A percentile compares a stretch with the other conserved stretches of the same genome.
Evolutionary conservation across 441 rosid species (phyloP).

Genomic region (Erodium chrysanthum): DNA sequence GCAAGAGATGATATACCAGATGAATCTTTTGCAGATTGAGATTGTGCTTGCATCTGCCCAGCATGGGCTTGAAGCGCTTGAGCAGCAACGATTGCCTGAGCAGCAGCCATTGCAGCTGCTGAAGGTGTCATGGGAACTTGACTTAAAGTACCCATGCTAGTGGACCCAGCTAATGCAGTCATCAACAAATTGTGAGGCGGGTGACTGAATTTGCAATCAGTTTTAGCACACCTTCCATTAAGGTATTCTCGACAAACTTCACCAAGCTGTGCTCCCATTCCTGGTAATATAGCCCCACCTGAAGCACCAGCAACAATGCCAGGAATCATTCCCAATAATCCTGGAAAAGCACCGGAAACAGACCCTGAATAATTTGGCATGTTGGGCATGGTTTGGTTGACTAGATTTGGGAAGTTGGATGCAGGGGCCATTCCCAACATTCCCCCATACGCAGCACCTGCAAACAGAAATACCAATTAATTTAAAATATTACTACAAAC

Average conservation of each 20-base stretch:
- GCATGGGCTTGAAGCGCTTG: conserved; percentile 99
- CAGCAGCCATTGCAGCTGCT: conserved; percentile 99
- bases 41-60: conserved; percentile 85
- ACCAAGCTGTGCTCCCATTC: conserved; percentile 90
- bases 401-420: conserved; percentile 58
- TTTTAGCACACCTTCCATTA: conserved; percentile 66
- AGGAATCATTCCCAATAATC: conserved; percentile 87
- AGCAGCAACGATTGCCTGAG: conserved; percentile 98
- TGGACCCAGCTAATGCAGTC: conserved; percentile 87
- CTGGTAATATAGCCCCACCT: conserved; percentile 93
- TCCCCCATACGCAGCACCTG: conserved; percentile 77
- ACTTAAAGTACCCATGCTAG: conserved; percentile 74
- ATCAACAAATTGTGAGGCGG: conserved; percentile 86
- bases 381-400: conserved; percentile 95
- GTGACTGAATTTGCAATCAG: conserved; percentile 82
- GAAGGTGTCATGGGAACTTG: conserved; percentile 99
- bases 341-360: conserved; percentile 86
- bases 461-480: conserved; percentile 11
- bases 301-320: conserved; percentile 81
- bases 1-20: conserved; percentile 39
- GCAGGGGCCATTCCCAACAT: conserved; percentile 65
- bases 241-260: conserved; percentile 95
- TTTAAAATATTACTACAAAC: not conserved
- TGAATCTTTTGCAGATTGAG: conserved; percentile 56
- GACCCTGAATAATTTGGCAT: conserved; percentile 98